Base-by-base conservation (phyloP, 2,329 filamentous ascomycete species). In the Grosmannia serpens region DNA sequence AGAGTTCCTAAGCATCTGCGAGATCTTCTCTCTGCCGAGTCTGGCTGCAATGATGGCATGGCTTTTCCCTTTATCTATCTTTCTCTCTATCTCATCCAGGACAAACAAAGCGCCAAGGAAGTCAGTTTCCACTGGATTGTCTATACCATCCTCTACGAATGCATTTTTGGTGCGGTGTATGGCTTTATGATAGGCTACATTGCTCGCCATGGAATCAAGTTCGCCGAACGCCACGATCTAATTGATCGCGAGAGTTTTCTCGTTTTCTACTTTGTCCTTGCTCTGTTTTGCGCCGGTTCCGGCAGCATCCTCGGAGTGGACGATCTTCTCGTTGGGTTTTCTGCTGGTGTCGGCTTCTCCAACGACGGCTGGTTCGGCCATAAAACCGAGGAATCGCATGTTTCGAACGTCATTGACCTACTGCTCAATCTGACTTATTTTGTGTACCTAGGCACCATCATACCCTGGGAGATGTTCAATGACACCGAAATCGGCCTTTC, bases 1-100 rank as follows among this genome's bases (percentile, higher is more conserved):
- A 85, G 94, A 62, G 91, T 99, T 5, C 94, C 94, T 26, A 97
- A 96, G 77, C 94, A 99, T 84, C 76, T 99, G 74, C 83, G 94
- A 78, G 94, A 99, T 74, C 70, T 99, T 56, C 78, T 99, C 15
- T 99, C 94, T 5, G 91, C 91, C 59, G 94, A 99, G 74, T 99
- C 94, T 9, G 94, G 94, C 33, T 99, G 94, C 75, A 99, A 99
- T 79, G 94, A 99, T 71, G 94, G 94, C 73, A 99, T 99, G 94
- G 94, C 94, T 1, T 99, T 99, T 69, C 94, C 94, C 0, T 99
- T 99, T 71, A 83, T 99, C 67, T 99, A 99, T 70, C 79, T 99
- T 33, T 86, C 89, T 1, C 77, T 96, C 33, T 97, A 96, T 71
- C 81, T 97, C 53, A 89, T 97, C 64, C 84, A 87, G 64, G 96